Percentiles rank a stretch among this genome's conserved stretches.
phyloP scores from a whole-genome alignment of 345 rosid species.

The Barbarea vulgaris region DNA sequence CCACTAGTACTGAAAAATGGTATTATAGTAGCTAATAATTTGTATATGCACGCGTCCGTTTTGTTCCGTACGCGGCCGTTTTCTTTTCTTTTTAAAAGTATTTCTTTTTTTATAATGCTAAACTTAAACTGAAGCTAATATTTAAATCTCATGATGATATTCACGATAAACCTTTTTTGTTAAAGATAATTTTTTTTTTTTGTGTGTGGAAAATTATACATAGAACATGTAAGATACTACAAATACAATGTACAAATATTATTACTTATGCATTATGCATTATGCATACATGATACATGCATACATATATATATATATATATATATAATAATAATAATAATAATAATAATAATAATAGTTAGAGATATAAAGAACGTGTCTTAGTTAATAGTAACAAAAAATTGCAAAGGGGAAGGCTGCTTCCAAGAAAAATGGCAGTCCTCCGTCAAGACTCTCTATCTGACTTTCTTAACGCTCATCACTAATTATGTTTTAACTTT shows the following conservation, averaged over 20 bases:
- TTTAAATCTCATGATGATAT: background rate
- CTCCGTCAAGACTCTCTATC: background rate
- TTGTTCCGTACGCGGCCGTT: constrained; percentile 20
- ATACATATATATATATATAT: too few relatives aligned
- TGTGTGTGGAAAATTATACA: background rate
- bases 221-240: background rate
- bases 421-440: constrained; percentile 19
- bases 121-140: background rate
- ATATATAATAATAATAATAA: too few relatives aligned
- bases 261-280: background rate
- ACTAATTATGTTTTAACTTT: background rate
- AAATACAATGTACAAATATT: background rate
- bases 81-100: background rate
- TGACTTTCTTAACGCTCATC: background rate
- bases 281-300: too few relatives aligned
- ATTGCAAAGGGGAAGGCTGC: background rate
- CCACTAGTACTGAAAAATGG: background rate
- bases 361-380: background rate
- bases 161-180: background rate
- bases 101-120: background rate
- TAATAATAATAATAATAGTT: too few relatives aligned
- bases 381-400: background rate
- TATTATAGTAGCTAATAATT: constrained; percentile 7
- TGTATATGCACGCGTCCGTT: background rate
- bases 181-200: background rate